Conservation (phyloP, 768 basidiomycete species). For the Amanita rubescens region DNA sequence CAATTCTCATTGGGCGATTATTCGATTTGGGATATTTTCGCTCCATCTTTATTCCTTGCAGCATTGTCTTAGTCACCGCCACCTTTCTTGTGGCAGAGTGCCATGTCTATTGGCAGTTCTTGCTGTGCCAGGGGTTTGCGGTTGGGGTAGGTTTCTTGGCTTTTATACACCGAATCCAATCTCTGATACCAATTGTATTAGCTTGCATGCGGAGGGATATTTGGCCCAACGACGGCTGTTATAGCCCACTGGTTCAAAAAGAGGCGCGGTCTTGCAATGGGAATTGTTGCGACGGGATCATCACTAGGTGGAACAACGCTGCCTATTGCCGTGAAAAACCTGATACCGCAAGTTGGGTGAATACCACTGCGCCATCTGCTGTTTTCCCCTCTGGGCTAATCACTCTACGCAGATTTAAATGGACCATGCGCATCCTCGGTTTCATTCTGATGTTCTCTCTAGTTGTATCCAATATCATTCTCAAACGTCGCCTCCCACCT, state of each 20-base stretch:
- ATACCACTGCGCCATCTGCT: background rate
- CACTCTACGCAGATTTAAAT: conserved; percentile 49
- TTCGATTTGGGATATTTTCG: conserved; percentile 70
- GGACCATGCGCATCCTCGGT: conserved; percentile 69
- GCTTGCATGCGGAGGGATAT: conserved; percentile 50
- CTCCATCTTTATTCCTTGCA: conserved; percentile 38
- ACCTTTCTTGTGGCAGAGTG: conserved; percentile 70
- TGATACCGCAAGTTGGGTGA: conserved; percentile 43
- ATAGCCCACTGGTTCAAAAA: conserved; percentile 71
- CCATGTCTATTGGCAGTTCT: conserved; percentile 68
- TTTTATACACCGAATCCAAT: background rate
- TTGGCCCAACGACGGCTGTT: conserved; percentile 51
- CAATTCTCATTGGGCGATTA: conserved; percentile 55
- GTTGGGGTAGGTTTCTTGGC: conserved; percentile 43
- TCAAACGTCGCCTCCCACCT: conserved; percentile 50
- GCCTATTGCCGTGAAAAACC: conserved; percentile 51
- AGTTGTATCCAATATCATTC: conserved; percentile 43
- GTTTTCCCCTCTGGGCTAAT: background rate
- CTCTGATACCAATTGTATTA: conserved; percentile 10
- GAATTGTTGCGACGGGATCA: conserved; percentile 56
- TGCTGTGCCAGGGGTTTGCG: conserved; percentile 66
- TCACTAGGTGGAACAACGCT: conserved; percentile 64
- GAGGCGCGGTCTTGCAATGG: conserved; percentile 52
- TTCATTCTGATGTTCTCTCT: conserved; percentile 51
- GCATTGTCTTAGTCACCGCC: conserved; percentile 41